These are phyloP conservation scores for Pseudozyma tsukubaensis DNA, from an alignment of 1,284 basidiomycete species.

Conservation along the genomic window DNA sequence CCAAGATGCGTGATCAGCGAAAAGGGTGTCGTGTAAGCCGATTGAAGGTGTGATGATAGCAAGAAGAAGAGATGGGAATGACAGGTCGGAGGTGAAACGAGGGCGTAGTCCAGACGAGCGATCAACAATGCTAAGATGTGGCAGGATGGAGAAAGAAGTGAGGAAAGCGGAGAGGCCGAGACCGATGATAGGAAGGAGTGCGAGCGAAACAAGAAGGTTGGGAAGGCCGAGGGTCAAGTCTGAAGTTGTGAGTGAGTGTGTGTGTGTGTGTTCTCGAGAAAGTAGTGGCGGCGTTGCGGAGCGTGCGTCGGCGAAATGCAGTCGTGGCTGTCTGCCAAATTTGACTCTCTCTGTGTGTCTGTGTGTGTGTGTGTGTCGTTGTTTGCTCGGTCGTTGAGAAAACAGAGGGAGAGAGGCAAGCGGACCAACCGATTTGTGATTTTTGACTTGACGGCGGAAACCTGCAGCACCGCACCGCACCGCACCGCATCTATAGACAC, in stretches of 20 bases:
- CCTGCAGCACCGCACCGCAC: too few relatives aligned
- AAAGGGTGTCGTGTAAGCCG: too few relatives aligned
- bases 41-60: too few relatives aligned
- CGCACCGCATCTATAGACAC: too few relatives aligned
- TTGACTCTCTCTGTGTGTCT: too few relatives aligned
- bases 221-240: constrained; percentile 2
- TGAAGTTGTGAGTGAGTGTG: neutral
- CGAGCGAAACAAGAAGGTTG: neutral
- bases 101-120: neutral
- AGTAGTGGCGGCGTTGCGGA: neutral
- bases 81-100: neutral
- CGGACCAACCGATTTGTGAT: too few relatives aligned
- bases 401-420: too few relatives aligned
- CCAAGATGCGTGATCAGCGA: too few relatives aligned
- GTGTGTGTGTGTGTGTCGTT: neutral
- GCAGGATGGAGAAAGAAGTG: neutral
- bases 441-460: too few relatives aligned
- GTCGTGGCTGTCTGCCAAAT: neutral
- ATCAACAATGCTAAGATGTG: neutral
- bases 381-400: too few relatives aligned
- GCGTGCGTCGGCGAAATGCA: constrained; percentile 21
- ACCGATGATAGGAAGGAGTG: neutral
- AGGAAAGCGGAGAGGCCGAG: neutral
- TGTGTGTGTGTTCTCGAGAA: neutral
- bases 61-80: too few relatives aligned